A percentile compares a stretch with the other conserved stretches of the same genome.
Evolutionary conservation across 441 rosid species (phyloP).

Genomic region (Rhodomyrtus psidioides): DNA sequence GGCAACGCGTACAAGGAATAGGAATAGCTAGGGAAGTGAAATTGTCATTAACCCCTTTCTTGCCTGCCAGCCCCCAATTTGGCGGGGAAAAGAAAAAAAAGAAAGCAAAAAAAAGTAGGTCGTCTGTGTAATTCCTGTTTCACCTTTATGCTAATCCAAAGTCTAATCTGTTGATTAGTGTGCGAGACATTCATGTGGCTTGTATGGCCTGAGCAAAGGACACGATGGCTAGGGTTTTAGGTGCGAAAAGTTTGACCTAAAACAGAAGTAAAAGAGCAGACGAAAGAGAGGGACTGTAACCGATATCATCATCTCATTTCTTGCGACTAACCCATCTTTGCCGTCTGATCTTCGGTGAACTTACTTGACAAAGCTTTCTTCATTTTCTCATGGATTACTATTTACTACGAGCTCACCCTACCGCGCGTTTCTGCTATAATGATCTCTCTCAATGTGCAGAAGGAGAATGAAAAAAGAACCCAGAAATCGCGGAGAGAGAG

Average conservation of each 20-base stretch:
- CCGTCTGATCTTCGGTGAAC: not conserved
- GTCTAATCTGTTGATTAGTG: not conserved
- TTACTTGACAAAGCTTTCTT: not conserved
- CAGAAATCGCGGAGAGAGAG: not conserved
- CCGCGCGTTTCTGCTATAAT: not conserved
- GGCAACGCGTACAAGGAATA: not conserved
- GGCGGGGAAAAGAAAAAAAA: not conserved
- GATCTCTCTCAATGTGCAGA: not conserved
- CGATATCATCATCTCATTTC: not conserved
- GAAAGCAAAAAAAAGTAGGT: not conserved
- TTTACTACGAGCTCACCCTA: not conserved
- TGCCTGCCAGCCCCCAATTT: not conserved
- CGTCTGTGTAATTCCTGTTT: not conserved
- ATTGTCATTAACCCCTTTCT: not conserved
- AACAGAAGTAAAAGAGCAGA: not conserved
- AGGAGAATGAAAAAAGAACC: not conserved
- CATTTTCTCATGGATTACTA: not conserved
- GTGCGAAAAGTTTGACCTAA: not conserved
- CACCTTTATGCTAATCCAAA: not conserved
- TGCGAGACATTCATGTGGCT: not conserved
- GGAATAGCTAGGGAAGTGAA: not conserved
- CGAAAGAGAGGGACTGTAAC: not conserved
- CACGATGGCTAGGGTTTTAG: not conserved
- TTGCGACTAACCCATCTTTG: not conserved
- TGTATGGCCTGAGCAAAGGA: not conserved